A percentile compares a stretch with the other conserved stretches of the same genome.
These are phyloP conservation scores for Aaosphaeria arxii DNA, from an alignment of 2,329 filamentous ascomycete genomes.

Conservation along the genomic window DNA sequence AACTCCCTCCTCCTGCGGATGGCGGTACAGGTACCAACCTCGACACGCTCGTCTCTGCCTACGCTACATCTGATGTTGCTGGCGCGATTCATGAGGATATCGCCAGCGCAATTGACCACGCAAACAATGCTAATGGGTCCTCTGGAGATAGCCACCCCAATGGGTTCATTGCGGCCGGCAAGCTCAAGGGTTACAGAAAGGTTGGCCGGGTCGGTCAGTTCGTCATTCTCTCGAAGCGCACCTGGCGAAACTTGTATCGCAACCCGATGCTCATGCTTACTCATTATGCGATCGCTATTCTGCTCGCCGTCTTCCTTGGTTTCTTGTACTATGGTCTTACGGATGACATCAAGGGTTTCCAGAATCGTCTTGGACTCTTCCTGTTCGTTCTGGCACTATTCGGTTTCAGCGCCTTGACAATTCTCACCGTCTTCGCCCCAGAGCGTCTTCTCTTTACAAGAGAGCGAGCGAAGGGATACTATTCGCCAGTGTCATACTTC, in stretches of 20 bases:
- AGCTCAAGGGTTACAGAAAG: conserved; percentile 75
- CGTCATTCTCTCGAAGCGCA: conserved; percentile 80
- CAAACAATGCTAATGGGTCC: conserved; percentile 66
- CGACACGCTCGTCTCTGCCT: conserved; percentile 75
- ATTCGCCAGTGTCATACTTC: conserved; percentile 91
- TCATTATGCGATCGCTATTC: conserved; percentile 94
- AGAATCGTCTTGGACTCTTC: conserved; percentile 94
- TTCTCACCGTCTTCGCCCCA: conserved; percentile 86
- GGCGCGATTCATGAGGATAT: conserved; percentile 75
- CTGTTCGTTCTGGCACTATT: conserved; percentile 96
- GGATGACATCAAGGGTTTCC: conserved; percentile 94
- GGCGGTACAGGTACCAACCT: conserved; percentile 68
- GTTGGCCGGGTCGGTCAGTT: conserved; percentile 81
- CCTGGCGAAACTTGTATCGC: conserved; percentile 95
- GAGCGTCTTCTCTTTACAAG: conserved; percentile 89
- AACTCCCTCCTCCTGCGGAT: conserved; percentile 57
- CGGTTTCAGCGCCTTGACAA: conserved; percentile 93
- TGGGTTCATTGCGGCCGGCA: conserved; percentile 55
- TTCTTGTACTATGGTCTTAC: conserved; percentile 96
- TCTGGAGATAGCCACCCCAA: conserved; percentile 54
- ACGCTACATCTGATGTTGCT: conserved; percentile 75
- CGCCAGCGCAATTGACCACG: conserved; percentile 61
- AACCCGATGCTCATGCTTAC: conserved; percentile 98
- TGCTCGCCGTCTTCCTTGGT: conserved; percentile 89
- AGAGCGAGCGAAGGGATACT: conserved; percentile 95